Evolutionary conservation across 495 filamentous ascomycete species (phyloP).

Genomic region (Neurospora sp.): DNA sequence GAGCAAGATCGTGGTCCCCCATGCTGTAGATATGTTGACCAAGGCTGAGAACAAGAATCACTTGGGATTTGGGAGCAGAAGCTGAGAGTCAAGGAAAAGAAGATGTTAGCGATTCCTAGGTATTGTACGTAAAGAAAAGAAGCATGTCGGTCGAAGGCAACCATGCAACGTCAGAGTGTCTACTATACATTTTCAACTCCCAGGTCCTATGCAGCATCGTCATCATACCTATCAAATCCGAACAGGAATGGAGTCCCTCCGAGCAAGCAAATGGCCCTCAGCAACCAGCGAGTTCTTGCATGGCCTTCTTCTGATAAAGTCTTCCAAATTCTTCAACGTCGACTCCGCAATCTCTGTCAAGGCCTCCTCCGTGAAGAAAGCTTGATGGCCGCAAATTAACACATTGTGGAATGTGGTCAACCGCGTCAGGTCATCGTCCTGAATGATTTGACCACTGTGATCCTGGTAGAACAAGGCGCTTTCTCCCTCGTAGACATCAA

Average conservation of each 20-base stretch:
- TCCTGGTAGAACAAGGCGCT: conserved; percentile 53
- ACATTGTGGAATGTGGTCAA: conserved; percentile 64
- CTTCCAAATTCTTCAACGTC: conserved; percentile 45
- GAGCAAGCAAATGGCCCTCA: conserved; percentile 5
- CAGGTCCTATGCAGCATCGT: neutral
- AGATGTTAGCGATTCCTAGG: neutral
- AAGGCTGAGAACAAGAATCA: neutral
- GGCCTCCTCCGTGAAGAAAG: conserved; percentile 60
- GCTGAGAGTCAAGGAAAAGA: neutral
- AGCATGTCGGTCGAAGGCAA: neutral
- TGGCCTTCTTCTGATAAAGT: conserved; percentile 18
- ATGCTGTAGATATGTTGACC: neutral
- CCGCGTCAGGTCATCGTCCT: conserved; percentile 59
- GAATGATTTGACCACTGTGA: conserved; percentile 55
- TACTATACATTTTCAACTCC: neutral
- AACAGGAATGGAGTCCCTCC: conserved; percentile 13
- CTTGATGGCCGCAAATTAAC: conserved; percentile 58
- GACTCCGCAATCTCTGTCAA: conserved; percentile 53
- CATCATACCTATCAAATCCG: conserved; percentile 9
- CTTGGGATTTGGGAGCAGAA: neutral
- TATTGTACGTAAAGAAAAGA: neutral
- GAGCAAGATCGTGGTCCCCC: neutral
- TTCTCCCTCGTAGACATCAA: conserved; percentile 50
- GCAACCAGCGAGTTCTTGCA: conserved; percentile 32
- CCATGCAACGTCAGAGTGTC: neutral